Evolutionary conservation across 75 land plant genomes (phyloP).

Genomic region (Isoetes taiwanensis): DNA sequence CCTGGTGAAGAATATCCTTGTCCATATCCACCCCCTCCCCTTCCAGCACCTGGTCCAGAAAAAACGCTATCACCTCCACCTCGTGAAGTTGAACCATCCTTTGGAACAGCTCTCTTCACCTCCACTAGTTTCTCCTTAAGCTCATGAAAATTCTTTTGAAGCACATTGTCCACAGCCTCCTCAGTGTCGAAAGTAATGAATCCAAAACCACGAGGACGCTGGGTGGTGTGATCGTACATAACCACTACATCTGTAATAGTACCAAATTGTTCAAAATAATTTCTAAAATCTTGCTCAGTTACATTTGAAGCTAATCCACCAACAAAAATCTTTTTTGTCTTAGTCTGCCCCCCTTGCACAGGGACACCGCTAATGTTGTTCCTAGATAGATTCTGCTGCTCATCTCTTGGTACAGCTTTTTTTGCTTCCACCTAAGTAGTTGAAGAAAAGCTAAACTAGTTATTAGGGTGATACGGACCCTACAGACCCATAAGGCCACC

Average conservation of each 20-base stretch:
- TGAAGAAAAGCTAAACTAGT: too few species aligned
- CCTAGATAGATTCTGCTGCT: conserved; percentile 3
- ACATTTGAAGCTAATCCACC: conserved; percentile 8
- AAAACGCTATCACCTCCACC: neutral
- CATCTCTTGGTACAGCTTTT: conserved; percentile 8
- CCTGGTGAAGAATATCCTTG: neutral
- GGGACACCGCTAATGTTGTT: neutral
- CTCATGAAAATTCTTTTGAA: neutral
- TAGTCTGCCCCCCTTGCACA: neutral
- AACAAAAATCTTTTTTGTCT: conserved; percentile 7
- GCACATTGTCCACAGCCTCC: neutral
- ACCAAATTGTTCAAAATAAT: conserved; percentile 7
- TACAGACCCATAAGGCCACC: too few species aligned
- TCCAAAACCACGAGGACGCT: conserved; percentile 2
- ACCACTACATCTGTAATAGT: conserved; percentile 7
- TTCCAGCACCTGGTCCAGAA: neutral
- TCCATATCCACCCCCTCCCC: neutral
- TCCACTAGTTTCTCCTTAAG: neutral
- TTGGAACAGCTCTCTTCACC: conserved; percentile 1
- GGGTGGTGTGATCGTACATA: conserved; percentile 8
- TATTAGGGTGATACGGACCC: too few species aligned
- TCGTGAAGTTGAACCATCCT: neutral
- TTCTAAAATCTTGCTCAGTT: neutral
- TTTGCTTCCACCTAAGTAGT: conserved; percentile 9
- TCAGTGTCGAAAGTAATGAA: conserved; percentile 4